phyloP scores from a whole-genome alignment of 2,329 filamentous ascomycete genomes.

The Sarocladium kiliense region DNA sequence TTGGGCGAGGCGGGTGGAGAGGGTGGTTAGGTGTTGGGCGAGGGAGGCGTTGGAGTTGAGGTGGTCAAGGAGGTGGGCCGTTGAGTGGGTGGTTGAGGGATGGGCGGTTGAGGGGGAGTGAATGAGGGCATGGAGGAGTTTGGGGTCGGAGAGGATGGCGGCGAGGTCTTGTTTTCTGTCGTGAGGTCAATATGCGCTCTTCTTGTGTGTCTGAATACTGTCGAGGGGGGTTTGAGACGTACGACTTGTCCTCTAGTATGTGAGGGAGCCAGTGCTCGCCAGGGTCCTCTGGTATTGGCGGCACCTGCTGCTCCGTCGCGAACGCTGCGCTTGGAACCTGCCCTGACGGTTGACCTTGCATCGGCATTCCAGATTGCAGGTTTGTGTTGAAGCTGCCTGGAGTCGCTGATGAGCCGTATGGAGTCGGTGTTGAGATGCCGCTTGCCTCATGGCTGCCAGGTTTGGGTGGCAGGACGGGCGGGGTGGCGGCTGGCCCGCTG shows the following conservation, averaged over 20 bases:
- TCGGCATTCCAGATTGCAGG: background rate
- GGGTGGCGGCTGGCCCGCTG: slow-evolving; percentile 23
- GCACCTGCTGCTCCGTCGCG: slow-evolving; percentile 14
- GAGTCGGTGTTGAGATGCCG: slow-evolving; percentile 58
- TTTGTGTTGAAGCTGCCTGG: slow-evolving; percentile 18
- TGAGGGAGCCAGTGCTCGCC: slow-evolving; percentile 75
- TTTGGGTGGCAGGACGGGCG: slow-evolving; percentile 69
- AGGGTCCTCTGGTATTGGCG: slow-evolving; percentile 42
- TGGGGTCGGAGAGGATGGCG: slow-evolving; percentile 57
- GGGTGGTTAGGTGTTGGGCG: slow-evolving; percentile 55
- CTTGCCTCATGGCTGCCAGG: slow-evolving; percentile 64
- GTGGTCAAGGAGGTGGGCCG: slow-evolving; percentile 57
- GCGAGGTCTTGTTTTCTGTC: slow-evolving; percentile 73
- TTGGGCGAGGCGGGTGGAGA: slow-evolving; percentile 52
- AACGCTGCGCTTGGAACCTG: slow-evolving; percentile 5
- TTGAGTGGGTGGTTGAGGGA: slow-evolving; percentile 62
- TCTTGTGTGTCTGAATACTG: background rate
- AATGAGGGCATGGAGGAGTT: slow-evolving; percentile 69
- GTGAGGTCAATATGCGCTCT: slow-evolving; percentile 11
- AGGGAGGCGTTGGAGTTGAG: slow-evolving; percentile 69
- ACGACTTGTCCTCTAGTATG: slow-evolving; percentile 78
- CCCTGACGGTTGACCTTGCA: slow-evolving; percentile 9
- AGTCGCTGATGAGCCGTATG: slow-evolving; percentile 19
- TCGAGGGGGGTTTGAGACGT: slow-evolving; percentile 27
- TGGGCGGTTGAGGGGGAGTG: slow-evolving; percentile 63